Evolutionary conservation across 2,329 filamentous ascomycete genomes (phyloP).

Genomic region (Fusarium equiseti): DNA sequence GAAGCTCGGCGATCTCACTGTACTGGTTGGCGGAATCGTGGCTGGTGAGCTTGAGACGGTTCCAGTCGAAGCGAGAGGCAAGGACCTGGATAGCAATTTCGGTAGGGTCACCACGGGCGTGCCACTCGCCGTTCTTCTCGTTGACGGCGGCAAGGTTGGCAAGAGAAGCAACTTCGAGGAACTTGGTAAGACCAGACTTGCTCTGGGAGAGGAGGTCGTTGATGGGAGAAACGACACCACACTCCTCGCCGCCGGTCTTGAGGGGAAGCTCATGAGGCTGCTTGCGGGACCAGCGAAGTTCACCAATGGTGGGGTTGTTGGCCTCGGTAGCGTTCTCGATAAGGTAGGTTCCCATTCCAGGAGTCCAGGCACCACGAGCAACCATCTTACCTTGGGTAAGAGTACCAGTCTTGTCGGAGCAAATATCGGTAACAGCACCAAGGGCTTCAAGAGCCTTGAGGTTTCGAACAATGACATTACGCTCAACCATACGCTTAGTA

Average conservation of each 20-base stretch:
- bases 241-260: constrained; percentile 47
- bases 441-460: constrained; percentile 68
- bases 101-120: constrained; percentile 73
- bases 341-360: constrained; percentile 67
- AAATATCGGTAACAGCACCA: constrained; percentile 70
- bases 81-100: constrained; percentile 81
- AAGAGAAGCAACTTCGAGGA: constrained; percentile 70
- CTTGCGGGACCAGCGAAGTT: constrained; percentile 56
- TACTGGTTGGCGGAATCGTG: constrained; percentile 59
- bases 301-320: constrained; percentile 67
- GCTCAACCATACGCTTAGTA: constrained; percentile 64
- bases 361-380: constrained; percentile 69
- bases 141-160: constrained; percentile 66
- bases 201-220: constrained; percentile 57
- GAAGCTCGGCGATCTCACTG: constrained; percentile 73
- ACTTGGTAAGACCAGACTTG: constrained; percentile 59
- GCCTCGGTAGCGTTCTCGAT: constrained; percentile 67
- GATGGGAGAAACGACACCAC: constrained; percentile 44
- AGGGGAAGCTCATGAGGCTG: constrained; percentile 57
- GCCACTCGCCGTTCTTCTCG: constrained; percentile 62
- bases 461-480: constrained; percentile 66
- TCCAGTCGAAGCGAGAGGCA: constrained; percentile 73
- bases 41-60: constrained; percentile 64
- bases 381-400: constrained; percentile 75
- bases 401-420: constrained; percentile 70